These are phyloP conservation scores for Pseudoneurospora amorphoporcata DNA, from an alignment of 495 filamentous ascomycete genomes.

Conservation along the genomic window DNA sequence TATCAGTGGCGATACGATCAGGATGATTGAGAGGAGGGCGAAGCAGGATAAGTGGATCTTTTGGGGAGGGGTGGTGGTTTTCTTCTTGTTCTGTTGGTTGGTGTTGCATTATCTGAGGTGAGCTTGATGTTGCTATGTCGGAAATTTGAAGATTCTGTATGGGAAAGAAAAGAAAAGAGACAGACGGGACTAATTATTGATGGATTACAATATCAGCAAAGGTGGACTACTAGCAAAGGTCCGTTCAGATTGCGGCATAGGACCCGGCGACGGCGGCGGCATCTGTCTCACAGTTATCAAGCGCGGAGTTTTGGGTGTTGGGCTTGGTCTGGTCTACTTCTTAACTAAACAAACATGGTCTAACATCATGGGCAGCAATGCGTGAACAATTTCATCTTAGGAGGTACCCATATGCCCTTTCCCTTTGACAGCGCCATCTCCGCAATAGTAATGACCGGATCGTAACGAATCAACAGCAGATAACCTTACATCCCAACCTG, in stretches of 20 bases:
- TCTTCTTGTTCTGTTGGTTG: slow-evolving; percentile 85
- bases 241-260: not conserved
- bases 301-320: not conserved
- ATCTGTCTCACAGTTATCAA: not conserved
- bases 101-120: slow-evolving; percentile 75
- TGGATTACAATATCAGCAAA: not conserved
- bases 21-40: slow-evolving; percentile 86
- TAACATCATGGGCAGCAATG: not conserved
- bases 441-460: not conserved
- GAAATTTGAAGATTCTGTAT: not conserved
- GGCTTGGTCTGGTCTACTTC: not conserved
- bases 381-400: not conserved
- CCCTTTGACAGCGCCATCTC: not conserved
- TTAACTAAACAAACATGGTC: not conserved
- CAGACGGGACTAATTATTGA: not conserved
- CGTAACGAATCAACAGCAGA: not conserved
- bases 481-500: not conserved
- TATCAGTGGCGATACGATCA: slow-evolving; percentile 88
- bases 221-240: not conserved
- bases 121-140: slow-evolving; percentile 4
- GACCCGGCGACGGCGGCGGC: not conserved
- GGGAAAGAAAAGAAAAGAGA: not conserved
- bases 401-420: not conserved
- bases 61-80: slow-evolving; percentile 76
- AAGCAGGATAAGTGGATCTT: slow-evolving; percentile 98